Evolutionary conservation across 192 early-diverging fungal genomes (phyloP).

Genomic region (Coemansia asiatica): DNA sequence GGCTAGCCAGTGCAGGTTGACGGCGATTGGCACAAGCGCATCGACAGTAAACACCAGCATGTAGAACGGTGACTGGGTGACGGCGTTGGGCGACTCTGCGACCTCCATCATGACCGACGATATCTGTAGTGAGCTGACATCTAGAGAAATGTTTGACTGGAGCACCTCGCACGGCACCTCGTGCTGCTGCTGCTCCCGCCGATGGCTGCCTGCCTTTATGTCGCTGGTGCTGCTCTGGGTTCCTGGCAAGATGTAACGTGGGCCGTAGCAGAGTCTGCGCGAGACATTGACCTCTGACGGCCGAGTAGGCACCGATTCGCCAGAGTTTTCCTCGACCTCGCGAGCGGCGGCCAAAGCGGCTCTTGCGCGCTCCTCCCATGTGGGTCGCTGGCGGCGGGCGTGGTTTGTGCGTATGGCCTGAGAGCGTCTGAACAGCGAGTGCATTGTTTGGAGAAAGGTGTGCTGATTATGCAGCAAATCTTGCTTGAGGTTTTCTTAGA

Average conservation of each 20-base stretch:
- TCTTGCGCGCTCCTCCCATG: slow-evolving; percentile 48
- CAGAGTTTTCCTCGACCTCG: slow-evolving; percentile 46
- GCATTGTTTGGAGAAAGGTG: slow-evolving; percentile 17
- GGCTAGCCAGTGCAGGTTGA: slow-evolving; percentile 47
- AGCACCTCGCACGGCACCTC: slow-evolving; percentile 41
- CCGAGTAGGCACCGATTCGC: slow-evolving; percentile 50
- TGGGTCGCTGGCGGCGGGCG: slow-evolving; percentile 26
- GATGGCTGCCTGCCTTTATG: not conserved
- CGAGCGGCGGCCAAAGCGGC: slow-evolving; percentile 49
- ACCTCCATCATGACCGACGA: slow-evolving; percentile 36
- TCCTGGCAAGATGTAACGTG: slow-evolving; percentile 45
- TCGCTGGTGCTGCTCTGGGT: slow-evolving; percentile 7
- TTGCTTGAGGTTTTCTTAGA: too few species aligned
- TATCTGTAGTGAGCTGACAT: slow-evolving; percentile 33
- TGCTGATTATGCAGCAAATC: not conserved
- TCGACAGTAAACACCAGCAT: slow-evolving; percentile 40
- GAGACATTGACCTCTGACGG: slow-evolving; percentile 47
- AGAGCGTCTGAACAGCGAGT: slow-evolving; percentile 39
- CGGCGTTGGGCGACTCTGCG: slow-evolving; percentile 13
- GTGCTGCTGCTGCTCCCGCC: slow-evolving; percentile 27
- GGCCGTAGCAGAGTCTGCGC: slow-evolving; percentile 43
- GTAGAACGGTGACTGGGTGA: slow-evolving; percentile 32
- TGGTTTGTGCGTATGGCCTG: slow-evolving; percentile 29
- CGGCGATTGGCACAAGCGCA: slow-evolving; percentile 36
- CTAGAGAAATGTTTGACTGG: slow-evolving; percentile 39